Evolutionary conservation across 2,329 filamentous ascomycete genomes (phyloP), one percentile per base, ranked within the genome.

Genomic region (Fragosphaeria purpurea): DNA sequence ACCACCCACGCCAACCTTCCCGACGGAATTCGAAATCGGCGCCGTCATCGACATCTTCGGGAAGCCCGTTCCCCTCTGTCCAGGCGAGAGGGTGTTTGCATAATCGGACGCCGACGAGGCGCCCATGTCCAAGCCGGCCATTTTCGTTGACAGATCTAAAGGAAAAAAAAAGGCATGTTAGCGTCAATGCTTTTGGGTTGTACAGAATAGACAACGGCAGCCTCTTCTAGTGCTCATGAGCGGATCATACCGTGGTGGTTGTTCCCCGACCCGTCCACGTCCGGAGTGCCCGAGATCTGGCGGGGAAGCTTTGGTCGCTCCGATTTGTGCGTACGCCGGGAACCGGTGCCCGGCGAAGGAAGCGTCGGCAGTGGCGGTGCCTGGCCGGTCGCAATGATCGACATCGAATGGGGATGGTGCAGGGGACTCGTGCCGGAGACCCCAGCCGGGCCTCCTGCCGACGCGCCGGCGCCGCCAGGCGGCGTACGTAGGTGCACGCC

Each of bases 371-470:
- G 72, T 22, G 82, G 74, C 6, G 90, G 86, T 6, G 91, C 71
- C 60, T 93, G 86, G 13, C 88, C 89, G 1, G 87, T 90, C 47
- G 76, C 82, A 33, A 96, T 68, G 13, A 95, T 83, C 4, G 88
- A 80, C 60, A 96, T 95, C 37, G 66, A 57, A 47, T 68, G 66
- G 2, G 62, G 57, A 8, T 65, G 62, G n/a, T 64, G 60, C 4
- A 62, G 56, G 32, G 62, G 55, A 59, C 59, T 63, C 55, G 63
- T 35, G n/a, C 46, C 48, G 2, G 44, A 22, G 5, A 31, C 31
- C 9, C 37, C 48, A 22, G 47, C 45, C 7, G n/a, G n/a, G 1
- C 48, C 5, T 1, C 38, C 45, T 2, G 50, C 41, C 7, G 50
- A 35, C 10, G 49, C 5, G 9, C 40, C 34, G 7, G 33, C 40